phyloP scores from a whole-genome alignment of 805 yeast genomes.

The Kodamaea neixiangensis region DNA sequence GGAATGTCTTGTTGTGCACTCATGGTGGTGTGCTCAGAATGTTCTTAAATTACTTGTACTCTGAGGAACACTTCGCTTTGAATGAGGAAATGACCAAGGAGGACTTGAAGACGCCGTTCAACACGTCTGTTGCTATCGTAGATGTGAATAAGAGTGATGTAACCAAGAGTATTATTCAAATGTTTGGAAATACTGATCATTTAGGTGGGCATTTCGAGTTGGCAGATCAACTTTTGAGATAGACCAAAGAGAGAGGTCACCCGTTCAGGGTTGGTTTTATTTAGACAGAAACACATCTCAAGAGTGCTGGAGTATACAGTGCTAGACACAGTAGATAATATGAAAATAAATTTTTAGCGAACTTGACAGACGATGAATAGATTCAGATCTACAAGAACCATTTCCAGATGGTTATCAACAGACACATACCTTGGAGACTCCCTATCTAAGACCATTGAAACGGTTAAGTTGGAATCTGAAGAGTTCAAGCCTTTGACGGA shows the following conservation, averaged over 20 bases:
- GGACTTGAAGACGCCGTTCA: slow-evolving; percentile 61
- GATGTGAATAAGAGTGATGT: slow-evolving; percentile 49
- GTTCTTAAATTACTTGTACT: slow-evolving; percentile 52
- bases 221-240: slow-evolving; percentile 21
- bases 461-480: slow-evolving; percentile 60
- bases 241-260: no score
- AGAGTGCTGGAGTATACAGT: no score
- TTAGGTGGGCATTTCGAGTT: slow-evolving; percentile 45
- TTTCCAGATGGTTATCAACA: slow-evolving; percentile 2
- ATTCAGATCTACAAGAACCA: background rate
- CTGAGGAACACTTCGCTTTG: slow-evolving; percentile 38
- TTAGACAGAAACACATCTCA: no score
- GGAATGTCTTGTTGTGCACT: slow-evolving; percentile 62
- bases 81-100: slow-evolving; percentile 38
- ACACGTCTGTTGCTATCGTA: slow-evolving; percentile 71
- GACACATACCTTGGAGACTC: slow-evolving; percentile 31
- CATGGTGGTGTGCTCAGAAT: slow-evolving; percentile 84
- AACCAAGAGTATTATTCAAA: slow-evolving; percentile 45
- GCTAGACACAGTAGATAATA: no score
- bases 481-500: slow-evolving; percentile 18
- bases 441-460: slow-evolving; percentile 26
- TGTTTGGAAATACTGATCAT: slow-evolving; percentile 70
- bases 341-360: background rate
- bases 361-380: background rate
- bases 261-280: no score